These are phyloP conservation scores for Trametes punicea DNA, from an alignment of 768 basidiomycete genomes.

Conservation along the genomic window DNA sequence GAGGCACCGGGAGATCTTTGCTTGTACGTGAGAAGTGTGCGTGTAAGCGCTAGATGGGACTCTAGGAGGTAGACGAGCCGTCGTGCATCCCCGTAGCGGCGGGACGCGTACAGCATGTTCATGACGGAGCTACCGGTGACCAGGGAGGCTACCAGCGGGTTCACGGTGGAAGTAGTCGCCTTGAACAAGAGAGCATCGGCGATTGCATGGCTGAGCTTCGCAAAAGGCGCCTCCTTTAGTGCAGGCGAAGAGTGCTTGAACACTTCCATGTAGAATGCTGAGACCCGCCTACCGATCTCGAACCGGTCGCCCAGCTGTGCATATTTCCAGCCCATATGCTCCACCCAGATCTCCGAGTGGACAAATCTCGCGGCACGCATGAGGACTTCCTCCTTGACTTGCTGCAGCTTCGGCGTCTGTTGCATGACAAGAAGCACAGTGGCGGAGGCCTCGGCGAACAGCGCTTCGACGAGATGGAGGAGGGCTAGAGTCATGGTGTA, in stretches of 20 bases:
- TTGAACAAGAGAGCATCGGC: conserved; percentile 70
- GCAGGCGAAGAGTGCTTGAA: conserved; percentile 59
- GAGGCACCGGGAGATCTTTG: conserved; percentile 33
- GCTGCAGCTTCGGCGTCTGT: conserved; percentile 57
- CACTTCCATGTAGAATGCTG: conserved; percentile 63
- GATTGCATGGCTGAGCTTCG: conserved; percentile 56
- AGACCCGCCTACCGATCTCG: conserved; percentile 70
- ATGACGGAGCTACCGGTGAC: conserved; percentile 59
- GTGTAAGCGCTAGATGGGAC: conserved; percentile 58
- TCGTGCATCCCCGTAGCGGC: conserved; percentile 67
- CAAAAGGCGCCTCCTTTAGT: conserved; percentile 54
- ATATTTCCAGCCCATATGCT: conserved; percentile 85
- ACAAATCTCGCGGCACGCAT: conserved; percentile 74
- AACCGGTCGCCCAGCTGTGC: conserved; percentile 76
- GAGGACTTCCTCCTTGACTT: conserved; percentile 82
- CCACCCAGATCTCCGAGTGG: conserved; percentile 86
- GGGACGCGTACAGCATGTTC: conserved; percentile 53
- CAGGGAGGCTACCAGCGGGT: conserved; percentile 72
- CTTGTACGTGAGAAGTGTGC: conserved; percentile 64
- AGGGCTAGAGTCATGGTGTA: conserved; percentile 84
- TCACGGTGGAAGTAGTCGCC: conserved; percentile 76
- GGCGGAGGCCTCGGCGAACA: conserved; percentile 69
- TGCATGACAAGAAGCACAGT: conserved; percentile 47
- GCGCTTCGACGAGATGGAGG: conserved; percentile 68
- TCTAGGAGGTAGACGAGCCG: conserved; percentile 68